A percentile compares a stretch with the other conserved stretches of the same genome.
These are phyloP conservation scores for Toxicodendron radicans DNA, from an alignment of 345 rosid genomes.

Conservation along the genomic window DNA sequence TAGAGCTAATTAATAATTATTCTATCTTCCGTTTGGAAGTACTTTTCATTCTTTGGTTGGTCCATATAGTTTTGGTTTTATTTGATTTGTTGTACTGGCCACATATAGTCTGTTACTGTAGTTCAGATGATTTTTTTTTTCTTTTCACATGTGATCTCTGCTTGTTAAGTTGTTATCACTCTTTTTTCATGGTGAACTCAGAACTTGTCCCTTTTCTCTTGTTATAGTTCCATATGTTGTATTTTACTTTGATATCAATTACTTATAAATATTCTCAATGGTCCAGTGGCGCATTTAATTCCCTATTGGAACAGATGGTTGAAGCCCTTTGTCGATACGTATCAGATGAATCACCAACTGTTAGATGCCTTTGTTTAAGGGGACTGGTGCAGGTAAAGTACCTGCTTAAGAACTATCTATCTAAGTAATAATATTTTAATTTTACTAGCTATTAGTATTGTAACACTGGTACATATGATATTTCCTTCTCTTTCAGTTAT, in stretches of 20 bases:
- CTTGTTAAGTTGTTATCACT: not conserved
- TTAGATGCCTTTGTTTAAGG: slow-evolving; percentile 88
- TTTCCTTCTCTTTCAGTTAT: not conserved
- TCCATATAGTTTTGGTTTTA: not conserved
- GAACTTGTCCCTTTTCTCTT: not conserved
- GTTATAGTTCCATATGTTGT: not conserved
- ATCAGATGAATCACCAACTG: slow-evolving; percentile 93
- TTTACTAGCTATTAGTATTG: not conserved
- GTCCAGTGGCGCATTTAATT: slow-evolving; percentile 68
- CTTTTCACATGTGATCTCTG: not conserved
- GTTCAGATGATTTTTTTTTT: not conserved
- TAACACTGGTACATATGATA: not conserved
- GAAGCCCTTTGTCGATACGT: slow-evolving; percentile 89
- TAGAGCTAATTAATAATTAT: not conserved
- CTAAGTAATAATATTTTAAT: not conserved
- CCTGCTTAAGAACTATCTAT: not conserved
- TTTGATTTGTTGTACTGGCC: not conserved
- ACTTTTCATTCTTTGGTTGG: not conserved
- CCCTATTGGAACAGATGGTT: slow-evolving; percentile 91
- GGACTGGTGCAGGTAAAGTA: slow-evolving; percentile 84
- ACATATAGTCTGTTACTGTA: not conserved
- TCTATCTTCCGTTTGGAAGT: not conserved
- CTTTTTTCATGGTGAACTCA: too few species aligned
- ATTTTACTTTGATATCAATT: slow-evolving; percentile 2
- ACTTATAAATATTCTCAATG: slow-evolving; percentile 16